Base-by-base conservation (phyloP, 2,329 filamentous ascomycete species). In the Monosporascus sp. region DNA sequence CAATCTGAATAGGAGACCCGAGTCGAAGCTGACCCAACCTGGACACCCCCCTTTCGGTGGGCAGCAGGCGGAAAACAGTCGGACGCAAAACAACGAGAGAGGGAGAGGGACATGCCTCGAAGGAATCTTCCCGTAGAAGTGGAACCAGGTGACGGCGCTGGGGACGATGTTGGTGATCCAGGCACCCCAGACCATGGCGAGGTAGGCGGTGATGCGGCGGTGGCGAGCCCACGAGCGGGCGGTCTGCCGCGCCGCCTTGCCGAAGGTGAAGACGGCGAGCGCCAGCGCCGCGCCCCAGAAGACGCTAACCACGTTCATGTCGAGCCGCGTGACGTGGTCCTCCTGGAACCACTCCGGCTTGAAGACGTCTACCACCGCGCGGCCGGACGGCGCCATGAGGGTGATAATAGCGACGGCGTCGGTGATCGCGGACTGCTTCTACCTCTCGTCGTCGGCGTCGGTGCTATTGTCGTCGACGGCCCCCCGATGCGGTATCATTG, bases 131-230 rank as follows among this genome's bases (percentile, higher is more conserved):
- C 40, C 40, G 20, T 43, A 43, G 40, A 43, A 43, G 40, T 43
- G 40, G 40, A 43, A 43, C 40, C 40, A 43, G 18, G 40, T 43
- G n/a, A 43, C 40, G 20, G 9, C 18, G 40, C 40, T 43, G 20
- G 40, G 40, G 40, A 20, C 18, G 40, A 43, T 2, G 40, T 43
- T 43, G n/a, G 22, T 43, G 40, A 20, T 11, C 40, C 40, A 43
- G 40, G 40, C 20, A 28, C 46, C 46, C 46, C 46, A 48, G 46
- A 48, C 17, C 46, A 48, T 48, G n/a, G 46, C 28, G 46, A 48
- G 15, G 28, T 48, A 48, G 46, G 20, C 28, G 46, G 28, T 37
- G 28, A 48, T 15, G 15, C 46, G 46, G 46, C 15, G 46, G 28
- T 31, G 35, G 6, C 46, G 46, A n/a, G 46, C n/a, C 46, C 46